Evolutionary conservation across 345 rosid genomes (phyloP).

Genomic region (Barbarea vulgaris): DNA sequence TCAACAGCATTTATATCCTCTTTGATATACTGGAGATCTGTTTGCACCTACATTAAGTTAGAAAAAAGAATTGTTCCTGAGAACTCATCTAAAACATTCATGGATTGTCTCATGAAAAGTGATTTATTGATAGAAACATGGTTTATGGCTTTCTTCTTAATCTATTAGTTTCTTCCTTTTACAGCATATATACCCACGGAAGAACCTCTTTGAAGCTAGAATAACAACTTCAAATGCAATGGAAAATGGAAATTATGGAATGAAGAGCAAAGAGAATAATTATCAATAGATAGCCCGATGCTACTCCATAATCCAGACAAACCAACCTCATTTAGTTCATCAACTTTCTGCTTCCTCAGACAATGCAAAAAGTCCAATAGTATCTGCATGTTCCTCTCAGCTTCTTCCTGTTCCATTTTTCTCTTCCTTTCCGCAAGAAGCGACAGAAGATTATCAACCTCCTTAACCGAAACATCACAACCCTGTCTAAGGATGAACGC

Average conservation of each 20-base stretch:
- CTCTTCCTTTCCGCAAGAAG: slow-evolving; percentile 87
- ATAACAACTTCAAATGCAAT: neutral
- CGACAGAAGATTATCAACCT: slow-evolving; percentile 70
- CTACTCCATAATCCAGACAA: slow-evolving; percentile 24
- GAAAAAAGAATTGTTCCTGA: slow-evolving; percentile 15
- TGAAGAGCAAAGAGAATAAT: neutral
- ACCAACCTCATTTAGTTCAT: slow-evolving; percentile 85
- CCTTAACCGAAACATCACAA: slow-evolving; percentile 87
- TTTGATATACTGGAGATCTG: slow-evolving; percentile 83
- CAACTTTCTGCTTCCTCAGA: slow-evolving; percentile 86
- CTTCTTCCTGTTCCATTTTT: slow-evolving; percentile 97
- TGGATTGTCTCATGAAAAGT: neutral
- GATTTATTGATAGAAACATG: neutral
- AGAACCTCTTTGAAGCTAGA: neutral
- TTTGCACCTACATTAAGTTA: slow-evolving; percentile 60
- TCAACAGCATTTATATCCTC: slow-evolving; percentile 91
- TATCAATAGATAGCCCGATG: neutral
- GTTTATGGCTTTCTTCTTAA: neutral
- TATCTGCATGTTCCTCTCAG: slow-evolving; percentile 98
- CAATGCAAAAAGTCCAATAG: slow-evolving; percentile 83
- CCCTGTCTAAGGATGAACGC: slow-evolving; percentile 66
- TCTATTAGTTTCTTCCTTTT: slow-evolving; percentile 4
- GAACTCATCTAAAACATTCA: slow-evolving; percentile 12
- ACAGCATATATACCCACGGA: slow-evolving; percentile 1
- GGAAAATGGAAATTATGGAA: neutral